Evolutionary conservation across 768 basidiomycete genomes (phyloP), one percentile per base, ranked within the genome.

Genomic region (Kondoa malvinella): DNA sequence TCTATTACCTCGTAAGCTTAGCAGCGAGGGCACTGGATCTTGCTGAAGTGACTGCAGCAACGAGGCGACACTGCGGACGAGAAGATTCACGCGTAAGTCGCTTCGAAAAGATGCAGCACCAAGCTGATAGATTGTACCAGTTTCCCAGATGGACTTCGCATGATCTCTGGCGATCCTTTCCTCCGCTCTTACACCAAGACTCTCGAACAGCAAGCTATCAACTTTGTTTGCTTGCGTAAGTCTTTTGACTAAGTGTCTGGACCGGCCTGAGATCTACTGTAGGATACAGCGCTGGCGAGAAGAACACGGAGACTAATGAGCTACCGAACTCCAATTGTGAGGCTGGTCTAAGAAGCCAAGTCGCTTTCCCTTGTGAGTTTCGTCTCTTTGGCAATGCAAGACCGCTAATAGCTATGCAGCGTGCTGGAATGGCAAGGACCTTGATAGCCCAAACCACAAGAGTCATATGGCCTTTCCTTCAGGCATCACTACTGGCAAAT

Each of bases 161-260:
- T 78, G 82, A 70, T 85, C 31, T 79, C 78, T 65, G 81, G 83
- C 79, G 75, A 78, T 71, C 79, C 79, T 0, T 77, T 77, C 32
- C 74, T 82, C 56, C 79, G 83, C 58, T 79, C 80, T 27, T 83
- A 82, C 75, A 78, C 84, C 68, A 63, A 79, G 12, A 78, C 69
- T 77, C 77, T 66, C 67, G 82, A 57, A 79, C 82, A 31, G 21
- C 77, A 30, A 72, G 76, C 67, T 1, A 67, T 57, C 81, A 82
- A 74, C 79, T 83, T 40, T 68, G 75, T 80, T 29, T 82, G 80
- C 69, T 77, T 83, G 56, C 27, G 16, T 57, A 30, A 26, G 62
- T 60, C 32, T 56, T 57, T 63, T 63, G 60, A 32, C 65, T 71
- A 29, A 66, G 67, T 26, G 17, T 65, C 4, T 17, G 31, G 32